Conservation (phyloP, 768 basidiomycete species). For the Jaapia argillacea region DNA sequence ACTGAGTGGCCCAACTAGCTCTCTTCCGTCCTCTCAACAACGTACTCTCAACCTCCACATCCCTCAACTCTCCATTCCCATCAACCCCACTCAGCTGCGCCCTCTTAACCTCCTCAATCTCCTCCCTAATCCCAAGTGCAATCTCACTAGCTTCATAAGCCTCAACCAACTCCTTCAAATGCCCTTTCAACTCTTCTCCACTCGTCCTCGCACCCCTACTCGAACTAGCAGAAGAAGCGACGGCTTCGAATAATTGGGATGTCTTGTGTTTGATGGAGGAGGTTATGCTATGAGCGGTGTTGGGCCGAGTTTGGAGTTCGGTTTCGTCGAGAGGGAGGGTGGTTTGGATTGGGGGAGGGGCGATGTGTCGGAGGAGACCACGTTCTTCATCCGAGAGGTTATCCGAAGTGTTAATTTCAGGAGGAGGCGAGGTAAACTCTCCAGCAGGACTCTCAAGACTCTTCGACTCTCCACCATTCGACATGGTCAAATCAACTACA, state of each 20-base stretch:
- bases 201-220: constrained; percentile 13
- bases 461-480: constrained; percentile 27
- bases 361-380: constrained; percentile 23
- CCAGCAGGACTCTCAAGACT: constrained; percentile 20
- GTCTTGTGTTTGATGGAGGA: constrained; percentile 62
- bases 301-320: constrained; percentile 39
- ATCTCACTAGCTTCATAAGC: constrained; percentile 62
- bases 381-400: constrained; percentile 65
- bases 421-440: constrained; percentile 13
- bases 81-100: constrained; percentile 17
- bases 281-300: constrained; percentile 31
- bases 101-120: constrained; percentile 38
- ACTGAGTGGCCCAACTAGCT: constrained; percentile 85
- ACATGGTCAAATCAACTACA: constrained; percentile 35
- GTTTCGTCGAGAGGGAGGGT: constrained; percentile 32
- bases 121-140: constrained; percentile 47
- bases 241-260: constrained; percentile 58
- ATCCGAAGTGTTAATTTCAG: constrained; percentile 22
- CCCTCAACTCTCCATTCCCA: constrained; percentile 40
- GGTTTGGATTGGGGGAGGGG: constrained; percentile 13
- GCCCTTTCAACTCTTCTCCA: constrained; percentile 19
- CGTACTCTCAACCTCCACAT: constrained; percentile 59
- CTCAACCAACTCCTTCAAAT: constrained; percentile 54
- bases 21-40: constrained; percentile 65
- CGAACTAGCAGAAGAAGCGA: constrained; percentile 25